These are phyloP conservation scores for Oryza glaberrima DNA, from an alignment of 176 grass and related monocot species.

Conservation along the genomic window DNA sequence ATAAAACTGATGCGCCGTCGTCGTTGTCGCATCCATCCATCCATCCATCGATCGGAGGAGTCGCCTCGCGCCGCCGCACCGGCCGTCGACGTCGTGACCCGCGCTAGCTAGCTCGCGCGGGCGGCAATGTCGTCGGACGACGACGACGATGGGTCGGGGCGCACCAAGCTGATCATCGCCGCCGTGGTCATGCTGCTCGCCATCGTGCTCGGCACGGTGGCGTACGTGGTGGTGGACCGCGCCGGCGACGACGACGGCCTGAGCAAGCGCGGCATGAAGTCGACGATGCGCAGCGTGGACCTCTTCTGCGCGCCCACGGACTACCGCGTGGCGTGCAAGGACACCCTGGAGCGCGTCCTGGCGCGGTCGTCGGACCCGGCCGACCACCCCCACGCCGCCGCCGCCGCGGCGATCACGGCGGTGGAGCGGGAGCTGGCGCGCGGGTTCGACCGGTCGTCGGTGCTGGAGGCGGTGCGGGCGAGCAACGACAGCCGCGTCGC, in stretches of 20 bases:
- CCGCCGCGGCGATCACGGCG: conserved; percentile 58
- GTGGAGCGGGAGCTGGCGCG: conserved; percentile 38
- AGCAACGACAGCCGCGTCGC: conserved; percentile 59
- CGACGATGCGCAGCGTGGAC: conserved; percentile 64
- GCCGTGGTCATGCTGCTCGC: conserved; percentile 51
- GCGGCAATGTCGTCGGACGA: conserved; percentile 44
- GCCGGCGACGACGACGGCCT: conserved; percentile 6
- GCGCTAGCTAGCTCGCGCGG: no score
- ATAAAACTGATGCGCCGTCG: conserved; percentile 1
- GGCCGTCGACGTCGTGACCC: conserved; percentile 4
- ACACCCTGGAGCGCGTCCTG: conserved; percentile 57
- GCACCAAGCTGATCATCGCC: conserved; percentile 49
- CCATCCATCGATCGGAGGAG: background rate
- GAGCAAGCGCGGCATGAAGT: conserved; percentile 39
- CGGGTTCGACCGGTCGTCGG: conserved; percentile 54
- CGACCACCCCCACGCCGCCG: conserved; percentile 60
- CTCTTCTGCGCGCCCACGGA: conserved; percentile 80
- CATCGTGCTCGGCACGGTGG: conserved; percentile 60
- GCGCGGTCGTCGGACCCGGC: background rate
- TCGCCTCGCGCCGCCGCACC: background rate
- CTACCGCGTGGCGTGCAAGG: conserved; percentile 58
- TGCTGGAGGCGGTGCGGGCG: conserved; percentile 50
- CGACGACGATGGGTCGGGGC: conserved; percentile 4
- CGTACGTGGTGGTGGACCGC: conserved; percentile 40
- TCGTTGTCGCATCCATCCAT: background rate